Conservation (phyloP, 2,329 filamentous ascomycete genomes). For the Diaporthe vaccinii region DNA sequence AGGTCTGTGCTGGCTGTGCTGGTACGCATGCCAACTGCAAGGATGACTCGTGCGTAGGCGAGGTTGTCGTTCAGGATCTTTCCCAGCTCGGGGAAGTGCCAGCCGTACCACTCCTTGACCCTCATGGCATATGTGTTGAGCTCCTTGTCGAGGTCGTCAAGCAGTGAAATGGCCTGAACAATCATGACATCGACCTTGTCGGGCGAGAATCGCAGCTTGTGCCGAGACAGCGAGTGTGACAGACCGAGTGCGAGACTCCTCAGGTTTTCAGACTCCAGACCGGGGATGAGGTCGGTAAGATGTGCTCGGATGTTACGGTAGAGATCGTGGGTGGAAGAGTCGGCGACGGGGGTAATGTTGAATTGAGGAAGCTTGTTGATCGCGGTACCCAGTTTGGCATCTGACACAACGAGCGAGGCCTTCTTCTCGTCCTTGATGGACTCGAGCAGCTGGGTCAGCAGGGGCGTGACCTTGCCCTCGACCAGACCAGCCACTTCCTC, state of each 20-base stretch:
- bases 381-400: conserved; percentile 90
- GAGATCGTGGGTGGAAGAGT: conserved; percentile 86
- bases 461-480: conserved; percentile 94
- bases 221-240: conserved; percentile 94
- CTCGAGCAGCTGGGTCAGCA: conserved; percentile 85
- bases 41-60: conserved; percentile 89
- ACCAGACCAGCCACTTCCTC: conserved; percentile 91
- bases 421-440: conserved; percentile 98
- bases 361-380: conserved; percentile 94
- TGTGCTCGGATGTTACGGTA: conserved; percentile 96
- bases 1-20: conserved; percentile 84
- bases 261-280: conserved; percentile 86
- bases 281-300: conserved; percentile 90
- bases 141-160: conserved; percentile 98
- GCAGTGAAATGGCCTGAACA: conserved; percentile 92
- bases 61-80: conserved; percentile 98
- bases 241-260: conserved; percentile 96
- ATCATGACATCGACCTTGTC: conserved; percentile 99
- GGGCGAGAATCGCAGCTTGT: conserved; percentile 98
- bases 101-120: conserved; percentile 99
- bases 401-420: conserved; percentile 91
- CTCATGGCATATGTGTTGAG: conserved; percentile 99
- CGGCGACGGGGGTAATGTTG: conserved; percentile 85
- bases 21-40: conserved; percentile 89
- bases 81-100: conserved; percentile 99